Evolutionary conservation across 2,329 filamentous ascomycete genomes (phyloP).

Genomic region (Chaetomium globosum): DNA sequence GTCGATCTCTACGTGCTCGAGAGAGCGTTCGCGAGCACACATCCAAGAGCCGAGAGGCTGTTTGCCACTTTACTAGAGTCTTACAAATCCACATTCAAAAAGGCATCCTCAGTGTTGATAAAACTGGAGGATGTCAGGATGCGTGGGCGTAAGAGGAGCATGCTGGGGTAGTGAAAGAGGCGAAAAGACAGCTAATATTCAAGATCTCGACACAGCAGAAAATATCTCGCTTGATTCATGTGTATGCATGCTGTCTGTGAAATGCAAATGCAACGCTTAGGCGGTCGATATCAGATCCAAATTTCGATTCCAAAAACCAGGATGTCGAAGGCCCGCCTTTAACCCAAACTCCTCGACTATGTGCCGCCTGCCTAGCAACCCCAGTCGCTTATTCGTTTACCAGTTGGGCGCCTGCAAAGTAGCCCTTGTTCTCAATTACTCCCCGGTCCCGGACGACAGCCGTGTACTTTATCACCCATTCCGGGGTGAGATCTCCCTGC

Average conservation of each 20-base stretch:
- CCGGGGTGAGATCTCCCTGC: constrained; percentile 76
- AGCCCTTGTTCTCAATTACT: constrained; percentile 97
- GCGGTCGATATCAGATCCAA: background rate
- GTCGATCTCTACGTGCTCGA: constrained; percentile 97
- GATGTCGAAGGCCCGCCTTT: constrained; percentile 16
- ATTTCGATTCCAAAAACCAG: constrained; percentile 6
- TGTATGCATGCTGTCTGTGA: constrained; percentile 12
- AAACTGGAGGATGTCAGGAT: constrained; percentile 89
- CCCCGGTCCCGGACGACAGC: constrained; percentile 91
- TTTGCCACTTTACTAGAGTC: constrained; percentile 73
- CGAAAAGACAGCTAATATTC: constrained; percentile 23
- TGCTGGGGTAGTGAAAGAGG: constrained; percentile 71
- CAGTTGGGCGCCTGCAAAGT: constrained; percentile 84
- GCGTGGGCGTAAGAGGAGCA: constrained; percentile 93
- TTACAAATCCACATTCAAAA: constrained; percentile 76
- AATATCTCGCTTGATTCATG: constrained; percentile 22
- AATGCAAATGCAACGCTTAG: background rate
- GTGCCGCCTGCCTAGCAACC: constrained; percentile 7
- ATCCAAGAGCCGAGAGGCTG: constrained; percentile 78
- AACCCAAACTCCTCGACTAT: constrained; percentile 24
- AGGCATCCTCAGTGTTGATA: constrained; percentile 72
- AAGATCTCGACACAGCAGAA: constrained; percentile 15
- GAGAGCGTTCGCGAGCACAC: constrained; percentile 90
- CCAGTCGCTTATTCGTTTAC: constrained; percentile 44
- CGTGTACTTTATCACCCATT: constrained; percentile 97